Conservation (phyloP, 2,329 filamentous ascomycete species). For the Monilinia vaccinii-corymbosi region DNA sequence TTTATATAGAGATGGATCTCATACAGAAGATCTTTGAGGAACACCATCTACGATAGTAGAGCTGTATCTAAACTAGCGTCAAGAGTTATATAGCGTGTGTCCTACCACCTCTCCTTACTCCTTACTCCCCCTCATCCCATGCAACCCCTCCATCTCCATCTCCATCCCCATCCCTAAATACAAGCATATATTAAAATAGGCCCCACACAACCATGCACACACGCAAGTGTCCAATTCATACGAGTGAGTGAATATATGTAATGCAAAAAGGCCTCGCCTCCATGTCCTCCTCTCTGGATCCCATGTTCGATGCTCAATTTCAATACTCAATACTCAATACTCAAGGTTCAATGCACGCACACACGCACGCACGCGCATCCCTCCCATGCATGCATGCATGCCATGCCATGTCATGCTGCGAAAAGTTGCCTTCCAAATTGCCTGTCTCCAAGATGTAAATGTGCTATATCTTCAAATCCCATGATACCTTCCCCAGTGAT, state of each 20-base stretch:
- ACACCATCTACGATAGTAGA: not conserved
- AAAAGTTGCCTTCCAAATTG: not conserved
- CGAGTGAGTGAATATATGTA: too few species aligned
- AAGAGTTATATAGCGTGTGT: not conserved
- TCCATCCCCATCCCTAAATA: not conserved
- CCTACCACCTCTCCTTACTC: not conserved
- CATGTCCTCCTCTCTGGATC: not conserved
- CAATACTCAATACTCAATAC: not conserved
- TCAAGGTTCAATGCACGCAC: not conserved
- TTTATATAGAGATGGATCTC: not conserved
- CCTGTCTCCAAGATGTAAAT: not conserved
- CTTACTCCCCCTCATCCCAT: too few species aligned
- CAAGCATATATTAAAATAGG: not conserved
- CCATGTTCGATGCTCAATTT: not conserved
- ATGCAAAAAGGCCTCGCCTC: not conserved
- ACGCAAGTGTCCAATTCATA: not conserved
- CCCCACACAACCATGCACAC: too few species aligned
- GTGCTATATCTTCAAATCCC: not conserved
- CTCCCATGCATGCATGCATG: too few species aligned
- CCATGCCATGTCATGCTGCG: not conserved
- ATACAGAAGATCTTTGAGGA: not conserved
- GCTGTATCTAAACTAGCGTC: not conserved
- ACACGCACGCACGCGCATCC: too few species aligned
- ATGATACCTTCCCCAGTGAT: not conserved
- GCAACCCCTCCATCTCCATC: too few species aligned